Conservation (phyloP, 345 rosid species). For the Eutrema heterophyllum region DNA sequence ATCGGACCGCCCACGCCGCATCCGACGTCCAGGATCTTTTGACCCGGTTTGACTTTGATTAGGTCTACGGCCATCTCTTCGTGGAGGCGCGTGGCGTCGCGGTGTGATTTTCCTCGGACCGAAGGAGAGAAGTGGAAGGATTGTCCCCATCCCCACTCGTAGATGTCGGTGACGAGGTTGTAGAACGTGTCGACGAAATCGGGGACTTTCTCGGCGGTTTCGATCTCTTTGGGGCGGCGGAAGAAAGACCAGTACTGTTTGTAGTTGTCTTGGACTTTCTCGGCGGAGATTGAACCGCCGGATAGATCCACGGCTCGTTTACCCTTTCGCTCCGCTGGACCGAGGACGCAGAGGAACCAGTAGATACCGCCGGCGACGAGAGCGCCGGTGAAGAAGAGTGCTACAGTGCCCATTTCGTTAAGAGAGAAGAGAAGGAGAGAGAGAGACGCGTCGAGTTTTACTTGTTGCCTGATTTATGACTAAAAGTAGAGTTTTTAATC, state of each 20-base stretch:
- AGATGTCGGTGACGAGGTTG: constrained; percentile 94
- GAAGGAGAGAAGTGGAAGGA: constrained; percentile 97
- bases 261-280: constrained; percentile 82
- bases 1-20: constrained; percentile 99
- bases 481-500: neutral
- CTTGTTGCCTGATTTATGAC: neutral
- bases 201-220: constrained; percentile 80
- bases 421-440: neutral
- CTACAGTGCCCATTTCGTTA: constrained; percentile 44
- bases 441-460: neutral
- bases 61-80: constrained; percentile 91
- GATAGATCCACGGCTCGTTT: constrained; percentile 75
- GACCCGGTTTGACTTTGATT: constrained; percentile 52
- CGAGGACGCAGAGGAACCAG: constrained; percentile 91
- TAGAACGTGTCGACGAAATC: constrained; percentile 94
- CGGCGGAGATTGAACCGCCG: constrained; percentile 94
- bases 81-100: constrained; percentile 84
- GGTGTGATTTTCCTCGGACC: constrained; percentile 68
- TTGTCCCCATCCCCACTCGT: constrained; percentile 99
- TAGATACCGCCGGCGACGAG: constrained; percentile 68
- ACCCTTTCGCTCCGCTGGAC: constrained; percentile 83
- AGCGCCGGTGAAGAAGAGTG: constrained; percentile 68
- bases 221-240: constrained; percentile 92
- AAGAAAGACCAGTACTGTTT: constrained; percentile 87
- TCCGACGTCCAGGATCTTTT: constrained; percentile 77